Evolutionary conservation across 169 alveolate genomes (phyloP).

Genomic region (Eimeria tenella): DNA sequence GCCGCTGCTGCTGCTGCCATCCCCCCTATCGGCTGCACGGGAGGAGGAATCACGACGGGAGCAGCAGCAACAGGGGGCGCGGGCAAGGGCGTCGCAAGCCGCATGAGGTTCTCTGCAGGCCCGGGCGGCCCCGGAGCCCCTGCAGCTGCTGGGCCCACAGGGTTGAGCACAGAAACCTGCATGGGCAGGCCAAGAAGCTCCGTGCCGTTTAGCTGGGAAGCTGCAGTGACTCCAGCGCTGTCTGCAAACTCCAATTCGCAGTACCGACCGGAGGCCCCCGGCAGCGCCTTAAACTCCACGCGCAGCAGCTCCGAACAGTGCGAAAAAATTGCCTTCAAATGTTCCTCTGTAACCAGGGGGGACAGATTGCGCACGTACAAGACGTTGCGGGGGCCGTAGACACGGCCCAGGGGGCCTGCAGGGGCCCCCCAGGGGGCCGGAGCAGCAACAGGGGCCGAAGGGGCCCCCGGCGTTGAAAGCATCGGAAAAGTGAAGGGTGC

Average conservation of each 20-base stretch:
- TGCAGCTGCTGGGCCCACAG: neutral
- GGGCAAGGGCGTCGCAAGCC: neutral
- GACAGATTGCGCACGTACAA: conserved; percentile 35
- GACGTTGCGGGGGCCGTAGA: conserved; percentile 43
- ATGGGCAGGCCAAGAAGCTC: conserved; percentile 43
- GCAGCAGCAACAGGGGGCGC: neutral
- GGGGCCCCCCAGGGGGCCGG: conserved; percentile 19
- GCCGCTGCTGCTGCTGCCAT: conserved; percentile 19
- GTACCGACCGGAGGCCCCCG: conserved; percentile 36
- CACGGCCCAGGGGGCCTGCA: conserved; percentile 18
- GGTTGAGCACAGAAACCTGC: conserved; percentile 20
- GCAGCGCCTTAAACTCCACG: conserved; percentile 33
- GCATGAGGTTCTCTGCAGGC: neutral
- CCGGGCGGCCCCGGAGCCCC: conserved; percentile 32
- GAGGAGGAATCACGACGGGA: neutral
- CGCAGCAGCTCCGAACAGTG: conserved; percentile 35
- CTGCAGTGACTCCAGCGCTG: conserved; percentile 52
- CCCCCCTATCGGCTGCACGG: neutral
- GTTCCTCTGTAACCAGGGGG: conserved; percentile 39
- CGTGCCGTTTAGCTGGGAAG: conserved; percentile 60
- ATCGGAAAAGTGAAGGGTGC: neutral
- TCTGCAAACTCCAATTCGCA: conserved; percentile 49
- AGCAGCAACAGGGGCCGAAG: neutral
- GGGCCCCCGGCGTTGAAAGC: conserved; percentile 25
- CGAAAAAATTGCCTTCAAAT: conserved; percentile 34